Base-by-base conservation (phyloP, 2,329 filamentous ascomycete species). In the Colletotrichum sp. region DNA sequence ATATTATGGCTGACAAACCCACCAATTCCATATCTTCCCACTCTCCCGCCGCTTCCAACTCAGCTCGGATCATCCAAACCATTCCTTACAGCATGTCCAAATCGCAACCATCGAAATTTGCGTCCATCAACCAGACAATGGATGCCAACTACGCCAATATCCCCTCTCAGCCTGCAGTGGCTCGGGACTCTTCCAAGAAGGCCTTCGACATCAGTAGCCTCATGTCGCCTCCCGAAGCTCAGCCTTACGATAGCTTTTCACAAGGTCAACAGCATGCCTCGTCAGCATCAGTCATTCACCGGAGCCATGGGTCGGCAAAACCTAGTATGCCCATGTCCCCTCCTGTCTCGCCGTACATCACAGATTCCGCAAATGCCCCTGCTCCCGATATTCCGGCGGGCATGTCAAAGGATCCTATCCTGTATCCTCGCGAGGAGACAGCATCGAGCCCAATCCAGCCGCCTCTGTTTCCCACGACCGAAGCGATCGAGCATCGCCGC, bases 171-270 rank as follows among this genome's bases (percentile, higher is more conserved):
- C 32, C 59, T 7, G 34, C 67, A 39, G 71, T 70, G 64, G 48
- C 67, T 57, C 55, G 63, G 16, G 74, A 77, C 59, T 75, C 80
- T 36, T 55, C 79, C 6, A 88, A 86, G 80, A 89, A 88, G 78
- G 79, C 82, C 4, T 79, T 88, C 69, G 86, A 88, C 77, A 89
- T 90, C 78, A 88, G 82, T 84, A 92, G 86, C 76, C 84, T 93
- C 74, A 92, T 93, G 88, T 93, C 92, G 26, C 92, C 92, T 36
- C 91, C 91, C 26, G 91, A 92, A 48, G 85, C 86, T n/a, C 81
- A 86, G 39, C 87, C 86, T 65, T 83, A 86, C 52, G 91, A 93
- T 77, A 90, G 83, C 79, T 93, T 92, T 81, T 83, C 79, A 63
- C 83, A 85, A 80, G 32, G 43, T 18, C 74, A 77, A 24, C 57